Base-by-base conservation (phyloP, 768 basidiomycete genomes). In the Galerina marginata region DNA sequence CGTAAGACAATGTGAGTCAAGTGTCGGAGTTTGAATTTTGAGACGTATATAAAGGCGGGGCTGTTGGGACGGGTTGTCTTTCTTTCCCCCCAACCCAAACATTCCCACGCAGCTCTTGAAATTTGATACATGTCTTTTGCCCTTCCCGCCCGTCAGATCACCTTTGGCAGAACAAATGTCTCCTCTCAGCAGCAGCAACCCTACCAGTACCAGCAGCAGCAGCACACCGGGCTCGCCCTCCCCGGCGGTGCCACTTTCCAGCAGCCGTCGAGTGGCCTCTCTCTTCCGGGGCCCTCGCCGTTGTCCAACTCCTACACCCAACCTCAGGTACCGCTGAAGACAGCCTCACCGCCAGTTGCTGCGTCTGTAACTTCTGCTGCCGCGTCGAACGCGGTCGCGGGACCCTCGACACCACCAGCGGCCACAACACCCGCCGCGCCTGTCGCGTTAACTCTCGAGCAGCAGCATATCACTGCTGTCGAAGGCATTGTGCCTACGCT, bases 401-500 rank as follows among this genome's bases (percentile, higher is more conserved):
- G 85, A 0, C 84, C 88, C 0, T 86, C 89, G 3, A 81, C 85
- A 0, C 80, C 87, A 1, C 78, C 67, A 53, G 78, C 85, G 23
- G 58, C 78, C 0, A 77, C 82, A n/a, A 78, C 86, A 3, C 87
- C 90, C 1, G 80, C 90, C 0, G 90, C 92, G 0, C 88, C 91
- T 2, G 85, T 63, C 1, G 87, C 92, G 3, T 81, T 93, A 64
- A 92, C 92, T 1, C 89, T 93, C 60, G 93, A 95, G 74, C 93
- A 95, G 63, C 93, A 95, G 68, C 92, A 96, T 72, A 96, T 98
- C 67, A 97, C 95, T 14, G 94, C 95, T 44, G 95, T 96, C 15
- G 93, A 97, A 74, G 97, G 96, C 59, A 96, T 99, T 67, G 96
- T 99, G 7, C 97, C 96, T n/a, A 98, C 95, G 2, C 83, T 99